These are phyloP conservation scores for Diaporthe amygdali DNA, from an alignment of 2,329 filamentous ascomycete genomes.

Conservation along the genomic window DNA sequence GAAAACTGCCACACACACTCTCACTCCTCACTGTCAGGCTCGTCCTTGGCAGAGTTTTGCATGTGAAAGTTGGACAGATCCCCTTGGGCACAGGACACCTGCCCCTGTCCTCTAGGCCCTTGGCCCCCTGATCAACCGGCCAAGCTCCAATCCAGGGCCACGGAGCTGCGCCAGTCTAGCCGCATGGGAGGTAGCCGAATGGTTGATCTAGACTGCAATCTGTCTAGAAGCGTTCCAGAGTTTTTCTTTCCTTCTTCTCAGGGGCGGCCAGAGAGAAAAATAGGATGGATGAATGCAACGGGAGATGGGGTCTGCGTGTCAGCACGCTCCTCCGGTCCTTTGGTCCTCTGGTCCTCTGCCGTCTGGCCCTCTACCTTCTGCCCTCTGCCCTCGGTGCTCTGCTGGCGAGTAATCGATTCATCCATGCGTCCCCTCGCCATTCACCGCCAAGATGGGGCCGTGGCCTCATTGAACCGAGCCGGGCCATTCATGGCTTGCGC, in stretches of 20 bases:
- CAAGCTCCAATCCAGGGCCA: neutral
- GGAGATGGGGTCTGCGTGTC: constrained; percentile 1
- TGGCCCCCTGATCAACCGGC: constrained; percentile 7
- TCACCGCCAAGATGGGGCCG: constrained; percentile 19
- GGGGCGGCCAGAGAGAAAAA: neutral
- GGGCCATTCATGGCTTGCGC: constrained; percentile 2
- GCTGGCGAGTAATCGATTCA: neutral
- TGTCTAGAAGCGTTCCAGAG: constrained; percentile 15
- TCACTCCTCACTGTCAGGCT: neutral
- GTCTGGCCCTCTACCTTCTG: too few species aligned
- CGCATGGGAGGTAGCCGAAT: neutral
- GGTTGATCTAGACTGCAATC: constrained; percentile 7
- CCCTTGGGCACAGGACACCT: too few species aligned
- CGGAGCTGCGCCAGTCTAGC: constrained; percentile 1
- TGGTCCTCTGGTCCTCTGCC: too few species aligned
- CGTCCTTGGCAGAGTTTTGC: constrained; percentile 15
- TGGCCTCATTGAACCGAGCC: neutral
- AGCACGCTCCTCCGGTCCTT: too few species aligned
- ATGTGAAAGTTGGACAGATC: constrained; percentile 18
- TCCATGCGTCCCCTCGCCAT: neutral
- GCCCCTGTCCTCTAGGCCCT: neutral
- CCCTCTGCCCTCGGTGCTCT: neutral
- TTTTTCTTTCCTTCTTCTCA: neutral
- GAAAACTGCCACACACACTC: neutral
- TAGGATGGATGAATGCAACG: neutral